phyloP scores from a whole-genome alignment of 805 yeast genomes.

The Aciculoconidium aculeatum region DNA sequence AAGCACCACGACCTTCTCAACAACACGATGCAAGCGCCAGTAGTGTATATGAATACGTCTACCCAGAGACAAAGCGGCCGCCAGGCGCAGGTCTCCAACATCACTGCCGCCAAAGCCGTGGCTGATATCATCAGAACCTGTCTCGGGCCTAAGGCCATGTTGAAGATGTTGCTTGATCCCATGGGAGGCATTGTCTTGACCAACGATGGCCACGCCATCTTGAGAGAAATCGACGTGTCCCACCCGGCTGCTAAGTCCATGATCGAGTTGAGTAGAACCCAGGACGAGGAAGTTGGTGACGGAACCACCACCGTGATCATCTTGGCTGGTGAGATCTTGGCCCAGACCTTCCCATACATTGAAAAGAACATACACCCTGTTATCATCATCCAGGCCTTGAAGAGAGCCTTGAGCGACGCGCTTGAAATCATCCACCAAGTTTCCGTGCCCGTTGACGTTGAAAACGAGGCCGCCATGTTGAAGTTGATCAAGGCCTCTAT shows the following conservation, averaged over 20 bases:
- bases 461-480: conserved; percentile 81
- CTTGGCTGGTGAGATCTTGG: conserved; percentile 92
- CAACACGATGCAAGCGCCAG: conserved; percentile 41
- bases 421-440: conserved; percentile 79
- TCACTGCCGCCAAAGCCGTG: conserved; percentile 99
- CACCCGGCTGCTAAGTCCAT: conserved; percentile 99
- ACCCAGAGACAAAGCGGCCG: conserved; percentile 95
- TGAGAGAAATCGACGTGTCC: conserved; percentile 94
- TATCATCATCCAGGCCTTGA: conserved; percentile 88
- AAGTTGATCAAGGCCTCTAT: conserved; percentile 83
- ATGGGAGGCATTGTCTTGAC: conserved; percentile 95
- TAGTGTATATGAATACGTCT: conserved; percentile 57
- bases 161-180: conserved; percentile 95
- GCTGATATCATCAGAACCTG: conserved; percentile 97
- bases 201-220: conserved; percentile 97
- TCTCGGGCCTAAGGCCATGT: conserved; percentile 98
- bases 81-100: conserved; percentile 93
- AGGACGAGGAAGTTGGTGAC: conserved; percentile 98
- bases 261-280: conserved; percentile 95
- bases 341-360: conserved; percentile 89
- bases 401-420: conserved; percentile 86
- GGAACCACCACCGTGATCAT: conserved; percentile 98
- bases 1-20: no score
- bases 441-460: conserved; percentile 76
- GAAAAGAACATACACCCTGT: conserved; percentile 97